Evolutionary conservation across 2,329 filamentous ascomycete species (phyloP).

Genomic region (Colletotrichum sp.): DNA sequence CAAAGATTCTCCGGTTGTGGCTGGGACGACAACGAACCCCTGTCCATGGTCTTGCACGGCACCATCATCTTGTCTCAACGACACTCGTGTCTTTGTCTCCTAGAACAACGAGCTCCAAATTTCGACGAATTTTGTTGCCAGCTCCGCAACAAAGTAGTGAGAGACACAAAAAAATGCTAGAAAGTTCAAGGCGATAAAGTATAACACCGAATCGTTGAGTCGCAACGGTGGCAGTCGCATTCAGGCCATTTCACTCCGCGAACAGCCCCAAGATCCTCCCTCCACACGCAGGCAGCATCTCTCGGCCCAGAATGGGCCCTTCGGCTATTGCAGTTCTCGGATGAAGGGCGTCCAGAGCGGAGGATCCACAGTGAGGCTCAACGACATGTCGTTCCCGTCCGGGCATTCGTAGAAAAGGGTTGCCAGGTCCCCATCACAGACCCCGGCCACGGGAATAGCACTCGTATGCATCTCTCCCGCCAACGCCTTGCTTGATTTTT

Average conservation of each 20-base stretch:
- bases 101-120: neutral
- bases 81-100: neutral
- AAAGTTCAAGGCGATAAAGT: neutral
- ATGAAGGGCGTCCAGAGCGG: conserved; percentile 9
- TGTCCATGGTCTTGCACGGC: neutral
- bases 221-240: neutral
- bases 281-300: neutral
- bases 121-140: neutral
- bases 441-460: conserved; percentile 1
- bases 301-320: conserved; percentile 6
- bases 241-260: conserved; percentile 17
- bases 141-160: neutral
- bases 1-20: neutral
- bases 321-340: conserved; percentile 20
- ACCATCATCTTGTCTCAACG: neutral
- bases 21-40: neutral
- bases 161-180: neutral
- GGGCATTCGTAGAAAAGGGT: neutral
- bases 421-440: neutral
- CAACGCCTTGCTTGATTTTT: neutral
- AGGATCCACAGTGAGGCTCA: conserved; percentile 18
- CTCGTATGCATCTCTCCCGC: neutral
- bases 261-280: conserved; percentile 8
- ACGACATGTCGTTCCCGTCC: conserved; percentile 5
- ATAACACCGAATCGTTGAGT: neutral